Percentiles rank a stretch among this genome's conserved stretches.
These are phyloP conservation scores for Nemania abortiva DNA, from an alignment of 2,329 filamentous ascomycete species.

Conservation along the genomic window DNA sequence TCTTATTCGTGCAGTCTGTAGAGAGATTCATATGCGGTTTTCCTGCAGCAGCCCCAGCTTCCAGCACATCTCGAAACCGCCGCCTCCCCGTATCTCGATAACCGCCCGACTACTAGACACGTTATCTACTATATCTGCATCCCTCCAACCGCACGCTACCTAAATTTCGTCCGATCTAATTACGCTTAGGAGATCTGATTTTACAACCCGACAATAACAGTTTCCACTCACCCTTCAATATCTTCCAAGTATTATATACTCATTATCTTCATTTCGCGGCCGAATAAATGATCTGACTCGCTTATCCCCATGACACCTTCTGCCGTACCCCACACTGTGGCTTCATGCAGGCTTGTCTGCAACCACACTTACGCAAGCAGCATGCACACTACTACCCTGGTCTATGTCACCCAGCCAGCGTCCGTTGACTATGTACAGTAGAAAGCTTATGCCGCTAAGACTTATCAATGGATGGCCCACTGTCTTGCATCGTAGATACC, in stretches of 20 bases:
- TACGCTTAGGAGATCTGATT: neutral
- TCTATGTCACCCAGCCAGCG: constrained; percentile 26
- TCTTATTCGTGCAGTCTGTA: neutral
- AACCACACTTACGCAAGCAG: constrained; percentile 34
- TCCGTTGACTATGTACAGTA: constrained; percentile 13
- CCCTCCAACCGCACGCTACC: neutral
- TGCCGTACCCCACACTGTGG: constrained; percentile 37
- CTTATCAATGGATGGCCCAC: constrained; percentile 13
- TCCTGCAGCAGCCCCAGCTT: neutral
- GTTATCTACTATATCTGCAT: neutral
- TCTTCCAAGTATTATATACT: neutral
- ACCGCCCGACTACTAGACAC: constrained; percentile 1
- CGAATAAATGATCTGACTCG: constrained; percentile 19
- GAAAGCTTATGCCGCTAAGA: neutral
- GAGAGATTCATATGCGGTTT: neutral
- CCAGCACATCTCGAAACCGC: constrained; percentile 16
- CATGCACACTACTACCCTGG: constrained; percentile 20
- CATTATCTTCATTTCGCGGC: neutral
- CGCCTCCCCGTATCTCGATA: constrained; percentile 1
- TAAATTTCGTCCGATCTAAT: neutral
- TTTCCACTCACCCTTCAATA: neutral
- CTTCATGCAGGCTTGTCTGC: constrained; percentile 35
- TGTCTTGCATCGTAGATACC: constrained; percentile 24
- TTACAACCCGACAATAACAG: neutral
- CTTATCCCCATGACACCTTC: constrained; percentile 28